Percentiles rank a stretch among this genome's conserved stretches.
These are phyloP conservation scores for Citrus medica DNA, from an alignment of 345 rosid species.

Conservation along the genomic window DNA sequence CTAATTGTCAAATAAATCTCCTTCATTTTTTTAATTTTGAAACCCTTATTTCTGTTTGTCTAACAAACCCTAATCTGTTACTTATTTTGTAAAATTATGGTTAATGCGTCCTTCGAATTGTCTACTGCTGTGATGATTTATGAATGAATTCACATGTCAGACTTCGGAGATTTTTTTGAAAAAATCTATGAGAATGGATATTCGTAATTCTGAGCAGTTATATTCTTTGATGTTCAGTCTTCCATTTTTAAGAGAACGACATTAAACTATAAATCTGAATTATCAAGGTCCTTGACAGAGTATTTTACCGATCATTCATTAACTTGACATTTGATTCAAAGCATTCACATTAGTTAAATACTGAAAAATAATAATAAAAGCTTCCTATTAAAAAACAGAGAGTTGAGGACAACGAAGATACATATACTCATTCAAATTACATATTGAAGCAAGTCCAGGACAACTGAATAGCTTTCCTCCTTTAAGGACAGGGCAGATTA, in stretches of 20 bases:
- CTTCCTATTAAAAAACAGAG: background rate
- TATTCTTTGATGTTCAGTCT: background rate
- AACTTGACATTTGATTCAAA: too few species aligned
- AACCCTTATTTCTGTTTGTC: background rate
- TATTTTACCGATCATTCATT: too few species aligned
- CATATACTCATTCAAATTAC: background rate
- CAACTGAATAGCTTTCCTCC: too few species aligned
- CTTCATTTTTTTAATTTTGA: background rate
- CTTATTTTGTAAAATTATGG: background rate
- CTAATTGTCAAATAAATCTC: background rate
- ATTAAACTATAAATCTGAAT: too few species aligned
- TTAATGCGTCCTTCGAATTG: background rate
- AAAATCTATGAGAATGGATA: slow-evolving; percentile 14
- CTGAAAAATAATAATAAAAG: too few species aligned
- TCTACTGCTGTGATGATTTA: slow-evolving; percentile 10
- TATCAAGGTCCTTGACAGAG: too few species aligned
- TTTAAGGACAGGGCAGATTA: too few species aligned
- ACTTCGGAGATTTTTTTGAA: background rate
- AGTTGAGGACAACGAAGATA: background rate
- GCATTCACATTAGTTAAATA: too few species aligned
- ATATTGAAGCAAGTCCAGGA: too few species aligned
- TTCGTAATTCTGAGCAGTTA: slow-evolving; percentile 11
- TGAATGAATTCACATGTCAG: slow-evolving; percentile 20
- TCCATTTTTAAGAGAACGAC: too few species aligned
- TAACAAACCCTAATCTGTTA: background rate